Percentiles rank a stretch among this genome's conserved stretches.
Conservation (phyloP, 805 yeast genomes). For the Ogataea glucozyma region DNA sequence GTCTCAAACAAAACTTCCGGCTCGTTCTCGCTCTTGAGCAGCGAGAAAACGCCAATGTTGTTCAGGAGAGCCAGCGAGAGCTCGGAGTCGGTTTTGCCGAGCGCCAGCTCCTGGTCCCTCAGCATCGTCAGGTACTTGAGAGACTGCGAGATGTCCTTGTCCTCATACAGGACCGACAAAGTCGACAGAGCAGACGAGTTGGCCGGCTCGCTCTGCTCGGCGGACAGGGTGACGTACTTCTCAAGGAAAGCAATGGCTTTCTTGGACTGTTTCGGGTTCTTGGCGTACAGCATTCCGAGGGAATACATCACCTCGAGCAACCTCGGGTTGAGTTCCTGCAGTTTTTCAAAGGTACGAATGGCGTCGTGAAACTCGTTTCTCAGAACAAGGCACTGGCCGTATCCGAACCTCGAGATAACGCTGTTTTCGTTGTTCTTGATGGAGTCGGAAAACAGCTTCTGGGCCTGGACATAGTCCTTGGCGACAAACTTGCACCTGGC, state of each 20-base stretch:
- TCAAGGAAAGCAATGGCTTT: conserved; percentile 69
- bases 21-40: conserved; percentile 48
- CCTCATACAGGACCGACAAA: conserved; percentile 70
- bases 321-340: conserved; percentile 64
- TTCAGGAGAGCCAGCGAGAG: conserved; percentile 65
- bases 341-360: conserved; percentile 75
- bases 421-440: conserved; percentile 64
- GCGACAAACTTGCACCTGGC: conserved; percentile 72
- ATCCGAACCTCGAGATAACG: conserved; percentile 72
- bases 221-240: conserved; percentile 64
- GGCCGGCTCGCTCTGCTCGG: conserved; percentile 57
- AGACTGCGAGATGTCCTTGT: conserved; percentile 64
- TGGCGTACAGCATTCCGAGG: conserved; percentile 72
- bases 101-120: conserved; percentile 48
- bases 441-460: conserved; percentile 71
- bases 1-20: conserved; percentile 55
- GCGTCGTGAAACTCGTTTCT: conserved; percentile 82
- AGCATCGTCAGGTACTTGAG: conserved; percentile 50
- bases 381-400: conserved; percentile 79
- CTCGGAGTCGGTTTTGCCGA: conserved; percentile 42
- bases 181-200: conserved; percentile 65
- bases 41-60: conserved; percentile 83
- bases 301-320: conserved; percentile 73
- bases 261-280: conserved; percentile 36
- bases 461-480: conserved; percentile 67